Conservation (phyloP, 192 early-diverging fungal species). For the Piromyces finnis region DNA sequence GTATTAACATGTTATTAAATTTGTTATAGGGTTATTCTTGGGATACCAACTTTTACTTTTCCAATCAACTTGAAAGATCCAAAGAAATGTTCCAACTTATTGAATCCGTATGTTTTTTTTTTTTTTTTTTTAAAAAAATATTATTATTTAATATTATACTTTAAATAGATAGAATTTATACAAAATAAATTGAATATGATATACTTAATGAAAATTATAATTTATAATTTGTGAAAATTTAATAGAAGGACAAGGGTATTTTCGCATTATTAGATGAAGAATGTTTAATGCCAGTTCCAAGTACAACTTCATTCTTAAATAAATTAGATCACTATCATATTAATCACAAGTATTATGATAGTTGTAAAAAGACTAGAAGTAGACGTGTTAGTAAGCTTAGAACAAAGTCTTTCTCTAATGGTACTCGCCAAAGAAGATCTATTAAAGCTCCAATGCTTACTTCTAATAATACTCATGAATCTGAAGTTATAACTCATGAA, state of each 20-base stretch:
- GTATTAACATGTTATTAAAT: too few relatives aligned
- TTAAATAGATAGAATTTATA: too few relatives aligned
- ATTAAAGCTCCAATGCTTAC: neutral
- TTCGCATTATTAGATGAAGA: neutral
- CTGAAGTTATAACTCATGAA: neutral
- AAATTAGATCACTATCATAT: neutral
- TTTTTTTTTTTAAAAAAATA: too few relatives aligned
- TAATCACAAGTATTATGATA: neutral
- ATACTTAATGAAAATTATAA: too few relatives aligned
- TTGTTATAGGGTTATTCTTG: neutral
- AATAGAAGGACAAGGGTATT: neutral
- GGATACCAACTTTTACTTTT: neutral
- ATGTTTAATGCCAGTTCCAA: neutral
- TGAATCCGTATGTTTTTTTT: neutral
- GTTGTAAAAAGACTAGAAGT: neutral
- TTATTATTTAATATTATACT: too few relatives aligned
- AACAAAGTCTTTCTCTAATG: constrained; percentile 23
- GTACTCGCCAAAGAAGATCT: neutral
- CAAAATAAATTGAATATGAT: too few relatives aligned
- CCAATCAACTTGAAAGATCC: neutral
- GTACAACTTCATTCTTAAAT: neutral
- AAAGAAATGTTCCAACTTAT: neutral
- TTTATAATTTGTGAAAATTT: neutral
- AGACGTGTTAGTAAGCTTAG: constrained; percentile 15
- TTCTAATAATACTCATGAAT: constrained; percentile 36